Conservation (phyloP, 148 eudicot species). For the Tetragonia tetragonoides region DNA sequence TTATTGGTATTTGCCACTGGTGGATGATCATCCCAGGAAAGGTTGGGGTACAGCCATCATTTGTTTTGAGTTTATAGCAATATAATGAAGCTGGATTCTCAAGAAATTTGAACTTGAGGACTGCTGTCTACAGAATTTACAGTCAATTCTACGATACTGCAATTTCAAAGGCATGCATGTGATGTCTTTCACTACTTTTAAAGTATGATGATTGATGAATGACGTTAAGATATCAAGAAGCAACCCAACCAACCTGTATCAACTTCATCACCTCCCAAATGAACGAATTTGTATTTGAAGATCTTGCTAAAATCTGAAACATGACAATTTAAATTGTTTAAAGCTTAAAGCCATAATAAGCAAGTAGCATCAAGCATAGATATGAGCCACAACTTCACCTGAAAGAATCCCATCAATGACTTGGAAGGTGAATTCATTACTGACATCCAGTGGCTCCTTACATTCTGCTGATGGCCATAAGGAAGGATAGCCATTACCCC, state of each 20-base stretch:
- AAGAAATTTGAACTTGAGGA: not conserved
- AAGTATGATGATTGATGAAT: not conserved
- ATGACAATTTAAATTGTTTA: constrained; percentile 3
- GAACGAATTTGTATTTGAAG: constrained; percentile 76
- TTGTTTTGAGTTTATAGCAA: not conserved
- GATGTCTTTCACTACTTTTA: not conserved
- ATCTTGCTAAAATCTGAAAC: constrained; percentile 88
- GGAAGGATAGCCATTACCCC: constrained; percentile 81
- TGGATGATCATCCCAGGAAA: not conserved
- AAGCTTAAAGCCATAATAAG: not conserved
- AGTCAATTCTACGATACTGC: not conserved
- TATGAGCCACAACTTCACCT: constrained; percentile 36
- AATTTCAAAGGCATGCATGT: not conserved
- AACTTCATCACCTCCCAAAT: constrained; percentile 98
- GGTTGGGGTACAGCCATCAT: not conserved
- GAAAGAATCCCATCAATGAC: constrained; percentile 85
- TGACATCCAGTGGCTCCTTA: constrained; percentile 90
- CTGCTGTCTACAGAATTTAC: too few species aligned
- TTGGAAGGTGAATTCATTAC: constrained; percentile 85
- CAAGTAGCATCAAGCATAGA: not conserved
- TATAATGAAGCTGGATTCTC: not conserved
- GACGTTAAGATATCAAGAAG: not conserved
- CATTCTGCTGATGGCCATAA: constrained; percentile 80
- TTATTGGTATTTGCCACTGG: not conserved
- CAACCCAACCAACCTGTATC: constrained; percentile 57